Base-by-base conservation (phyloP, 179 eudicot species). In the Amaranthus tricolor region DNA sequence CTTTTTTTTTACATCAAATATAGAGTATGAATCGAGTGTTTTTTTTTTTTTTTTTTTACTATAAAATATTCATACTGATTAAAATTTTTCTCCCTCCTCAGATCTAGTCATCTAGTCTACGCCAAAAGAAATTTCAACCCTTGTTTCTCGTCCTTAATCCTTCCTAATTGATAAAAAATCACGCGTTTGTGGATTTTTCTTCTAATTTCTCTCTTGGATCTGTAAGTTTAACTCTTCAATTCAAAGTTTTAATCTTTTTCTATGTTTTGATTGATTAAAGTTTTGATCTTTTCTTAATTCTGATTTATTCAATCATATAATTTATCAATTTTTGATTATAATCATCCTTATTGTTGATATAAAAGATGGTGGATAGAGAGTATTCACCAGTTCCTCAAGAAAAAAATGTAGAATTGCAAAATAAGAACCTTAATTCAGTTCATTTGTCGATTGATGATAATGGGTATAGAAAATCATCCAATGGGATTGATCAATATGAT, bases 361-460 rank as follows among this genome's bases (percentile, higher is more conserved):
- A 6, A 50, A 51, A 52, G 12, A 21, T 15, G 51, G 88, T 88
- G 90, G 83, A 80, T 43, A 85, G 80, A 52, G 84, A 80, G 68
- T 91, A 91, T 77, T 72, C 88, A 55, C 81, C 74, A 61, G 65
- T 89, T 3, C 82, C 86, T 17, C 77, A 80, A 79, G 78, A 71
- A 15, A 80, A 77, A 13, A 47, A 16, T 43, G 69, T 77, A 4
- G 85, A 85, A 81, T 78, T 84, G 73, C 85, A 80, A 75, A 61
- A 59, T 24, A 82, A 79, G 68, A 82, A 85, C 77, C 75, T 52
- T 66, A 65, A 65, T 21, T 19, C 80, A 50, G 8, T 68, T 61
- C 86, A 9, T 40, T 47, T 2, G 71, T 58, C 81, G 66, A 50
- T 78, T 19, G 62, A 85, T 4, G 9, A 68, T 54, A 82, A 83